Conservation (phyloP, 2,329 filamentous ascomycete species). For the Akanthomyces lecanii region DNA sequence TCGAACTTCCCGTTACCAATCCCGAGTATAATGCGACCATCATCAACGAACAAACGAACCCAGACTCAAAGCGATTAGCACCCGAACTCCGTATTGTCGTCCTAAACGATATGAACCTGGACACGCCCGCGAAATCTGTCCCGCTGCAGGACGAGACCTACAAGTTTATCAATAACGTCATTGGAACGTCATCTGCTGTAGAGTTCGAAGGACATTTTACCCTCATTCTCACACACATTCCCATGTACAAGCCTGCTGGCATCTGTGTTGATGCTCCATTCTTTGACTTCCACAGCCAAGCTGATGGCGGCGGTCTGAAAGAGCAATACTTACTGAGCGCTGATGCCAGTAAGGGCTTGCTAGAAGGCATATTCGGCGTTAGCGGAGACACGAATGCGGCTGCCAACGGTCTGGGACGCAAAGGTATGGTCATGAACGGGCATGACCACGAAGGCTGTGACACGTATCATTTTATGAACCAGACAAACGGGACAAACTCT, state of each 20-base stretch:
- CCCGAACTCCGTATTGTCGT: conserved; percentile 79
- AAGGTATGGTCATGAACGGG: conserved; percentile 80
- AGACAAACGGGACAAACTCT: conserved; percentile 41
- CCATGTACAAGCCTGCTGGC: conserved; percentile 76
- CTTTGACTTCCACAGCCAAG: conserved; percentile 69
- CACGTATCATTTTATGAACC: conserved; percentile 75
- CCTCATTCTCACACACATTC: conserved; percentile 85
- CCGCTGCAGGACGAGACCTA: conserved; percentile 74
- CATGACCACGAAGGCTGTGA: conserved; percentile 97
- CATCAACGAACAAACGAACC: conserved; percentile 39
- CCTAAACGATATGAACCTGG: conserved; percentile 90
- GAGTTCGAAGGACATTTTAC: conserved; percentile 65
- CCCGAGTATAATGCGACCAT: conserved; percentile 37
- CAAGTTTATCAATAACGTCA: conserved; percentile 67
- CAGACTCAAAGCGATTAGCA: conserved; percentile 42
- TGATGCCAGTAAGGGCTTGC: conserved; percentile 67
- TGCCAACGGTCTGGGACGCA: conserved; percentile 60
- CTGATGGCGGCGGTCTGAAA: conserved; percentile 67
- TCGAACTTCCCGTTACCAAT: conserved; percentile 50
- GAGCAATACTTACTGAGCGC: conserved; percentile 89
- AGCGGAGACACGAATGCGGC: conserved; percentile 56
- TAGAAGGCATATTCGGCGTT: conserved; percentile 81
- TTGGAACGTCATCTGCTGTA: conserved; percentile 58
- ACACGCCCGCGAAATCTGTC: conserved; percentile 67
- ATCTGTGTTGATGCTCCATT: conserved; percentile 80